A percentile compares a stretch with the other conserved stretches of the same genome.
Evolutionary conservation across 2,329 filamentous ascomycete genomes (phyloP).

Genomic region (Penicillium thymicola): DNA sequence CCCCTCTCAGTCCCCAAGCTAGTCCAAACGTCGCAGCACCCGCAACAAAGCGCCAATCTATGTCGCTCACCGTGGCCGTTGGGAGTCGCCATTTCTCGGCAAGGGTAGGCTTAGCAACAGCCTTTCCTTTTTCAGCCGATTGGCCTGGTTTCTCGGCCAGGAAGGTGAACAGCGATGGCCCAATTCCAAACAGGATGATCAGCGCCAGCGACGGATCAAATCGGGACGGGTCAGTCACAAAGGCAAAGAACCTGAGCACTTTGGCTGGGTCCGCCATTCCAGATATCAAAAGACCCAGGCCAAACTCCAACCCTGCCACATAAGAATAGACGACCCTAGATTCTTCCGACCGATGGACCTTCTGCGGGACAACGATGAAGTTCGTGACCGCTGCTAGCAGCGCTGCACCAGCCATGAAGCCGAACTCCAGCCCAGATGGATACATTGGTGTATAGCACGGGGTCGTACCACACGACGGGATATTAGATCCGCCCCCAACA

Average conservation of each 20-base stretch:
- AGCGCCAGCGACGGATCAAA: conserved; percentile 53
- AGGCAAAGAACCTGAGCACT: conserved; percentile 50
- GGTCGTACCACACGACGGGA: conserved; percentile 39
- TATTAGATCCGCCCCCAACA: conserved; percentile 32
- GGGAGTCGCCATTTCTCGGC: conserved; percentile 44
- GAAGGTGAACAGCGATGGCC: conserved; percentile 44
- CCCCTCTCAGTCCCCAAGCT: conserved; percentile 51
- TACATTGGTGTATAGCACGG: conserved; percentile 50
- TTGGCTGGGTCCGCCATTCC: conserved; percentile 53
- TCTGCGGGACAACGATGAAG: conserved; percentile 32
- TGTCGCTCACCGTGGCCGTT: conserved; percentile 45
- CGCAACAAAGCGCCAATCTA: conserved; percentile 48
- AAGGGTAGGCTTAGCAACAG: conserved; percentile 38
- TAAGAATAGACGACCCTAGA: conserved; percentile 42
- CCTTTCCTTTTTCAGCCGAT: conserved; percentile 21
- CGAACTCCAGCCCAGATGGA: conserved; percentile 36
- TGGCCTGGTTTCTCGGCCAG: conserved; percentile 31
- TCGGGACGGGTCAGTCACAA: conserved; percentile 41
- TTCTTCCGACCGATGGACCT: conserved; percentile 27
- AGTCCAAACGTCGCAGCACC: conserved; percentile 50
- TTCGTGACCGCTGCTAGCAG: conserved; percentile 33
- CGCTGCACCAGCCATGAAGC: conserved; percentile 35
- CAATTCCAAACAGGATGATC: conserved; percentile 49
- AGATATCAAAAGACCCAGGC: conserved; percentile 50
- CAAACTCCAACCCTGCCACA: conserved; percentile 50